phyloP scores from a whole-genome alignment of 371 early-diverging fungal species.

The Funneliformis caledonium region DNA sequence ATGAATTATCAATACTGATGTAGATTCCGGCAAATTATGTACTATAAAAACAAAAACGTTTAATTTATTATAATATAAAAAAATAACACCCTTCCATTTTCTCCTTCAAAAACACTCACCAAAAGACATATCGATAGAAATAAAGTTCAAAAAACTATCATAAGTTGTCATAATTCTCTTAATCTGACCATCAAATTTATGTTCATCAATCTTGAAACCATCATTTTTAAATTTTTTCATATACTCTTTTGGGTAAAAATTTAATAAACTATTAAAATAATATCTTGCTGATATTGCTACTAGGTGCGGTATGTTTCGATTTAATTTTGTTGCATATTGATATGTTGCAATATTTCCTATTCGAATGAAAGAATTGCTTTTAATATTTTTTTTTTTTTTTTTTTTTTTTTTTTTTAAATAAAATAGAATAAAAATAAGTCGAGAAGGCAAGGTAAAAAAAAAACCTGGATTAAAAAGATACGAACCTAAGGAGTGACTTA shows the following conservation, averaged over 20 bases:
- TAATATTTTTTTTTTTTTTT: too few species aligned
- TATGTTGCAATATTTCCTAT: constrained; percentile 59
- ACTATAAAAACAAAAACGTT: constrained; percentile 43
- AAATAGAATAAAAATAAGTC: too few species aligned
- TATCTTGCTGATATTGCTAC: constrained; percentile 63
- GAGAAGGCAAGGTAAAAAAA: background rate
- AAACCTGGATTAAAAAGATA: background rate
- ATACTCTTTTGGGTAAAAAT: constrained; percentile 42
- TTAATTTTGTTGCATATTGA: constrained; percentile 59
- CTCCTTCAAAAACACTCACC: background rate
- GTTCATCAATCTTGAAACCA: constrained; percentile 46
- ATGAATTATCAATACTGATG: constrained; percentile 64
- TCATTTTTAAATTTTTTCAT: background rate
- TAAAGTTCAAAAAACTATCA: constrained; percentile 46
- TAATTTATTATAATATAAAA: background rate
- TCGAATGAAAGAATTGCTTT: background rate
- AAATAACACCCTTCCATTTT: background rate
- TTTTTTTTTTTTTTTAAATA: too few species aligned
- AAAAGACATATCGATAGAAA: constrained; percentile 3
- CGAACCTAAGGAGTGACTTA: constrained; percentile 62
- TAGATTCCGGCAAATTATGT: constrained; percentile 57
- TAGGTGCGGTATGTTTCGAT: constrained; percentile 50
- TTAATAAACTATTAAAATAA: constrained; percentile 52
- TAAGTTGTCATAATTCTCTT: constrained; percentile 55
- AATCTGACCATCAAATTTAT: constrained; percentile 49